These are phyloP conservation scores for Ophiostoma sp. DNA, from an alignment of 2,329 filamentous ascomycete genomes.

Conservation along the genomic window DNA sequence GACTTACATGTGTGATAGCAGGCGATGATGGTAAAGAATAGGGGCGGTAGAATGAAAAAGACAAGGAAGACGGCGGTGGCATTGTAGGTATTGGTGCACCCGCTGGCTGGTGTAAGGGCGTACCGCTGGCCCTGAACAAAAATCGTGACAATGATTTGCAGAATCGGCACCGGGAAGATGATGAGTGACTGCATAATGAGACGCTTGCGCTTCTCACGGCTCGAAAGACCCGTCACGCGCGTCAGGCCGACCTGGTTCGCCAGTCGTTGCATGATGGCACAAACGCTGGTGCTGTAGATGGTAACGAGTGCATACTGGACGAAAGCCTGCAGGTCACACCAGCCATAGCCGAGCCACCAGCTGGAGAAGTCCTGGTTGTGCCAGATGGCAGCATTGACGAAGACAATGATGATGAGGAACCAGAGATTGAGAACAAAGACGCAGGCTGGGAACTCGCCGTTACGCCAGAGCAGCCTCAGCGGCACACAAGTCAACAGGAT, in stretches of 20 bases:
- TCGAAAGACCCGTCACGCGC: conserved; percentile 43
- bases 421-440: conserved; percentile 50
- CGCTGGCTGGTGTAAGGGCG: conserved; percentile 50
- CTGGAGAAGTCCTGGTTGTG: conserved; percentile 48
- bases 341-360: conserved; percentile 55
- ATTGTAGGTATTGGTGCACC: conserved; percentile 49
- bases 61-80: conserved; percentile 50
- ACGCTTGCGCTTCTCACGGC: conserved; percentile 45
- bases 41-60: conserved; percentile 50
- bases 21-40: conserved; percentile 46
- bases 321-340: conserved; percentile 55
- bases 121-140: conserved; percentile 52
- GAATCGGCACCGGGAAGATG: conserved; percentile 54
- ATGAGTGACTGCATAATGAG: conserved; percentile 52
- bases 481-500: conserved; percentile 53
- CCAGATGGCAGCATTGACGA: conserved; percentile 57
- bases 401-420: conserved; percentile 49
- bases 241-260: conserved; percentile 51
- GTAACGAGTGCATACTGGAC: conserved; percentile 41
- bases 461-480: conserved; percentile 50
- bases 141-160: conserved; percentile 52
- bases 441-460: conserved; percentile 56
- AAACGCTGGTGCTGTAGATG: conserved; percentile 52
- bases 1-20: conserved; percentile 45
- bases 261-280: conserved; percentile 57